Evolutionary conservation across 1,284 basidiomycete genomes (phyloP), one percentile per base, ranked within the genome.

Genomic region (Sphaerobolus stellatus): DNA sequence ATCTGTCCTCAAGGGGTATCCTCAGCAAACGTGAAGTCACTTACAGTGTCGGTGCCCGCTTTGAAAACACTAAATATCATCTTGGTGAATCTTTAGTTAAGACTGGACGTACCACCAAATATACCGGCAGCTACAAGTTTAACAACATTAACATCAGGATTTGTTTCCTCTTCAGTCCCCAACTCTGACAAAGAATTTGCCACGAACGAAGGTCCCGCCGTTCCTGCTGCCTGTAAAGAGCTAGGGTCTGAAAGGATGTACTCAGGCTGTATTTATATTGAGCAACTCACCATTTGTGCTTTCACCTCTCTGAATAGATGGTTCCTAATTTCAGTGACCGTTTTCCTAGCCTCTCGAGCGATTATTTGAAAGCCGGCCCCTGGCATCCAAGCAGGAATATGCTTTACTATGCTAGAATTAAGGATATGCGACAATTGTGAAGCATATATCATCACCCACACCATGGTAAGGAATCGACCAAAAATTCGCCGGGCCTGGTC

Each of bases 361-460:
- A 61, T 40, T 3, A 44, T 60, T 58, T 69, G 62, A 61, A 75
- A 75, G 1, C 60, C 61, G 2, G 66, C 64, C 0, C 69, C 65
- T 2, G 73, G 75, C 18, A 73, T 36, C 72, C 75, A 75, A 1
- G 62, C 57, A 2, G 73, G 74, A 9, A 73, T 50, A 46, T 70
- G 62, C 56, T 69, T 69, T 49, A 74, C 66, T 68, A 52, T 2
- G 27, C 20, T 40, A 40, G 16, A 46, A 44, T 31, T 49, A 49
- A 28, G 56, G 45, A 29, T 16, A 50, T 20, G 40, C 9, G 25
- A 16, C 24, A 14, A 16, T n/a, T 28, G 16, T 48, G 34, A 38
- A n/a, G 5, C 14, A 29, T 24, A 34, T 14, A 5, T 18, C 11
- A 38, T 14, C 13, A 50, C 49, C 30, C 11, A 50, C 49, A 24